These are phyloP conservation scores for Russula compacta DNA, from an alignment of 768 basidiomycete species.

Conservation along the genomic window DNA sequence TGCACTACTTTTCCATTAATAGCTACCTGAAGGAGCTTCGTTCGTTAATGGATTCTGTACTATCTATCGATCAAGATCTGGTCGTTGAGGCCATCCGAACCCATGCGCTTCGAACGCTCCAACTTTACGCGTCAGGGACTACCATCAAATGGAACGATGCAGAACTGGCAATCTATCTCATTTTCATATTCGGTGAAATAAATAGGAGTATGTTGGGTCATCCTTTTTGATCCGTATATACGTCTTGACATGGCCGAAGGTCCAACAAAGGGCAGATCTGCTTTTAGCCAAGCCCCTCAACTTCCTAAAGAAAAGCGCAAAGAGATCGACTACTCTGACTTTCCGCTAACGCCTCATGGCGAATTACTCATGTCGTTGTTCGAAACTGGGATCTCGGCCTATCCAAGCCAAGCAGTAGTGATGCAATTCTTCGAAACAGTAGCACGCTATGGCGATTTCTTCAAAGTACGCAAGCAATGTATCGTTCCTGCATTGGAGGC, in stretches of 20 bases:
- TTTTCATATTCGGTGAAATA: conserved; percentile 91
- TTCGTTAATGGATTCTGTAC: conserved; percentile 77
- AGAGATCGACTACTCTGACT: conserved; percentile 63
- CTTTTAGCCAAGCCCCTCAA: conserved; percentile 73
- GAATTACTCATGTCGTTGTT: conserved; percentile 82
- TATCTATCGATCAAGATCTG: conserved; percentile 76
- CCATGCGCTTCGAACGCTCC: conserved; percentile 66
- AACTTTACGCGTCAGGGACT: conserved; percentile 54
- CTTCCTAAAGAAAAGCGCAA: conserved; percentile 61
- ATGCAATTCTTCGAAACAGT: conserved; percentile 91
- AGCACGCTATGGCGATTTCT: conserved; percentile 92
- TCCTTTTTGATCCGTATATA: neutral
- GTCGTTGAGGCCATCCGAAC: conserved; percentile 70
- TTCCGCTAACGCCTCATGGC: conserved; percentile 82
- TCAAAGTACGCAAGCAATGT: conserved; percentile 85
- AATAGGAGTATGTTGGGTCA: conserved; percentile 57
- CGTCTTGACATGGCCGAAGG: conserved; percentile 30
- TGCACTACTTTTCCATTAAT: neutral
- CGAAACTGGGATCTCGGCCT: conserved; percentile 70
- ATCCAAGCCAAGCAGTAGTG: conserved; percentile 75
- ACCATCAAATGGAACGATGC: conserved; percentile 84
- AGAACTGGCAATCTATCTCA: conserved; percentile 86
- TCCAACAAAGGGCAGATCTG: conserved; percentile 72
- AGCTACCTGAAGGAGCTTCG: conserved; percentile 59
- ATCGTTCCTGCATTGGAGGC: conserved; percentile 82